Evolutionary conservation across 2,329 filamentous ascomycete genomes (phyloP), one percentile per base, ranked within the genome.

Genomic region (Phoma herbarum): DNA sequence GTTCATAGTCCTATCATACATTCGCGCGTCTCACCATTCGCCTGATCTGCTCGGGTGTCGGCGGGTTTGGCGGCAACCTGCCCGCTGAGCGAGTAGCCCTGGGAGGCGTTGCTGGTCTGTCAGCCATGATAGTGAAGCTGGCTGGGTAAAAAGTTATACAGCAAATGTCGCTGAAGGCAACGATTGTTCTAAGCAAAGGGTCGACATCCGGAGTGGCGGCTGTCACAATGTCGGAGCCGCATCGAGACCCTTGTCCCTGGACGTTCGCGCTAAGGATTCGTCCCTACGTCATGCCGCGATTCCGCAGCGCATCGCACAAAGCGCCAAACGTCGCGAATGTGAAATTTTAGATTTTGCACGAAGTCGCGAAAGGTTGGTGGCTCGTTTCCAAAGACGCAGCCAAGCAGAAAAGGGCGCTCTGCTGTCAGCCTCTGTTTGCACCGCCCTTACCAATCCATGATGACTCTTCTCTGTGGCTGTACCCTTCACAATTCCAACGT

Each of bases 1-100:
- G 26, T 4, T 26, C 4, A 14, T 31, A 2, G 2, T 11, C 4
- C 2, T 16, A 22, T 1, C 4, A 2, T 20, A 8, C 4, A 10
- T 23, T 29, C n/a, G n/a, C 10, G n/a, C 14, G 16, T 37, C 57
- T 48, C 78, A 84, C 83, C 75, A 87, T 86, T 64, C 81, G 81
- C 48, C 85, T 82, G 46, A 86, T 81, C 72, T 88, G 85, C 68
- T 88, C 86, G 10, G 86, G 85, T 2, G 86, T 88, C 31, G 86
- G 78, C 35, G 84, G 82, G 23, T 80, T 77, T 37, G 76, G 72
- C 31, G 81, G 77, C 31, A 80, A 72, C 46, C 75, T 75, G 45
- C 77, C 79, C 23, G 79, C 61, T 55, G 70, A 73, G 64, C 70
- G 70, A 53, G 63, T 77, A 70, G 59, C 77, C 65, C 62, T 78